Evolutionary conservation across 805 yeast genomes (phyloP).

Genomic region (Komagataella mondaviorum): DNA sequence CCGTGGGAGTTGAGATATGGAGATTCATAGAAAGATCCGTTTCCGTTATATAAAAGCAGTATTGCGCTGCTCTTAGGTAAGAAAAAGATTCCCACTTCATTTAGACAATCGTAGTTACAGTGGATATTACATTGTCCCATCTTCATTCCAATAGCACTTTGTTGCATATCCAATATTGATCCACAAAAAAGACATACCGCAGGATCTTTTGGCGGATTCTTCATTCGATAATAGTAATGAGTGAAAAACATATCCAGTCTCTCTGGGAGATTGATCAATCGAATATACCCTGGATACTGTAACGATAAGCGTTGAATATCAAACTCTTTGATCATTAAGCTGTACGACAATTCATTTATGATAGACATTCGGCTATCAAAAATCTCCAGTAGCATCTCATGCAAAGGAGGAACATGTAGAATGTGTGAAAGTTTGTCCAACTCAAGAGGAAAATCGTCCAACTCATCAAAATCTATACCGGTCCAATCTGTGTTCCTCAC

Average conservation of each 20-base stretch:
- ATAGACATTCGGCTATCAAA: background rate
- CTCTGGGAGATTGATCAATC: slow-evolving; percentile 49
- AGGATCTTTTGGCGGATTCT: slow-evolving; percentile 47
- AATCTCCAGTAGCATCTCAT: slow-evolving; percentile 23
- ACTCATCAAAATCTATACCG: slow-evolving; percentile 14
- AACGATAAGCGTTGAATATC: slow-evolving; percentile 9
- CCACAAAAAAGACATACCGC: slow-evolving; percentile 85
- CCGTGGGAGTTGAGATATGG: slow-evolving; percentile 86
- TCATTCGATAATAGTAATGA: slow-evolving; percentile 32
- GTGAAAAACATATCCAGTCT: slow-evolving; percentile 61
- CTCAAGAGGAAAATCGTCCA: slow-evolving; percentile 23
- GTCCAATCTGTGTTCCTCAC: slow-evolving; percentile 36
- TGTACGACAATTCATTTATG: background rate
- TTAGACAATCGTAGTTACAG: slow-evolving; percentile 44
- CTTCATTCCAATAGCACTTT: slow-evolving; percentile 33
- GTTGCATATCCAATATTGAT: slow-evolving; percentile 52
- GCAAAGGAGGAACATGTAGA: slow-evolving; percentile 34
- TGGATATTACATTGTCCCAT: slow-evolving; percentile 79
- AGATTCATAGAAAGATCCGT: slow-evolving; percentile 74
- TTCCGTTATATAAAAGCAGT: slow-evolving; percentile 51
- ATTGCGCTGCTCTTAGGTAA: slow-evolving; percentile 57
- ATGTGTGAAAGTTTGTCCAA: slow-evolving; percentile 38
- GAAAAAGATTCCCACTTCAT: slow-evolving; percentile 57
- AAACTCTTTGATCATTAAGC: background rate
- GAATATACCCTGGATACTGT: slow-evolving; percentile 55